Percentiles rank a stretch among this genome's conserved stretches.
Conservation (phyloP, 1,139 yeast species). For the Suhomyces bokatorum region DNA sequence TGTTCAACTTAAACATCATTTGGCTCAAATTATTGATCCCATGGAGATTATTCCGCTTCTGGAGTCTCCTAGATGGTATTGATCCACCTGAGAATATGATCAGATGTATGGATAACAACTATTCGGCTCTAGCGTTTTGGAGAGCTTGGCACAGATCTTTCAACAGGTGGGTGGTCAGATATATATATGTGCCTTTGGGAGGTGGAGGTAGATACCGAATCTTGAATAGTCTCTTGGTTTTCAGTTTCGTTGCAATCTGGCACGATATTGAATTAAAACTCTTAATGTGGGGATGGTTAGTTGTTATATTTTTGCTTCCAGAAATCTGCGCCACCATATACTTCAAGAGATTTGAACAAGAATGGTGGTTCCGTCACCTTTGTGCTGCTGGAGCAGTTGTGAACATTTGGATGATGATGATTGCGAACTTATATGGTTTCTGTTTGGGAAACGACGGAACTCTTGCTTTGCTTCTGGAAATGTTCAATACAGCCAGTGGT, state of each 20-base stretch:
- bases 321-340: constrained; percentile 66
- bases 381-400: constrained; percentile 86
- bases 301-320: constrained; percentile 86
- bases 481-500: constrained; percentile 73
- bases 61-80: constrained; percentile 88
- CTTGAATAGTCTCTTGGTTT: constrained; percentile 79
- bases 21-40: constrained; percentile 93
- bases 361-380: constrained; percentile 75
- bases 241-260: constrained; percentile 97
- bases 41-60: constrained; percentile 91
- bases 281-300: constrained; percentile 93
- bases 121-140: constrained; percentile 93
- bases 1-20: constrained; percentile 83
- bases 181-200: constrained; percentile 78
- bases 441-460: constrained; percentile 91
- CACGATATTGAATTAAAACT: constrained; percentile 90
- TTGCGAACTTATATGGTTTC: constrained; percentile 92
- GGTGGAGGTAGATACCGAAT: constrained; percentile 78
- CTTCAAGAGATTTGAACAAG: constrained; percentile 41
- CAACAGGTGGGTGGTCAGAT: constrained; percentile 85
- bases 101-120: constrained; percentile 92
- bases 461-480: constrained; percentile 58
- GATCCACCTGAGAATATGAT: constrained; percentile 99
- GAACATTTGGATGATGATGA: constrained; percentile 98
- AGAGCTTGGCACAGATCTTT: constrained; percentile 97